Evolutionary conservation across 2,329 filamentous ascomycete genomes (phyloP).

Genomic region (Monosporascus sp.): DNA sequence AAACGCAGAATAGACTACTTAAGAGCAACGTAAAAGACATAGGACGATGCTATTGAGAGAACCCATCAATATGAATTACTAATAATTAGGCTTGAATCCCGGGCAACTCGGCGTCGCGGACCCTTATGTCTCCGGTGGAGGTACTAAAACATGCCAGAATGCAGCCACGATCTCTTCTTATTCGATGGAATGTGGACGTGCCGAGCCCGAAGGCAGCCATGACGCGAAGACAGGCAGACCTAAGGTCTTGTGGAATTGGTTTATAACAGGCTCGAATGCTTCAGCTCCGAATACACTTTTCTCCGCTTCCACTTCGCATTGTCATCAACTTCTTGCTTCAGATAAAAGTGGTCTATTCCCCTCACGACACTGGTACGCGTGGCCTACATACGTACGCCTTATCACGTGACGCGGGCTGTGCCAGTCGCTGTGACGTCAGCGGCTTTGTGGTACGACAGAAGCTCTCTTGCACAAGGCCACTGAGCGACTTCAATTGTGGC

Average conservation of each 20-base stretch:
- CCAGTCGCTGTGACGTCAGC: background rate
- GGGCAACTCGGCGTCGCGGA: background rate
- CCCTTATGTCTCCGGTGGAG: background rate
- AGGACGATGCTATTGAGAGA: too few species aligned
- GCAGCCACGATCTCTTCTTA: background rate
- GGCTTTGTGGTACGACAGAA: background rate
- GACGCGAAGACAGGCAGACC: slow-evolving; percentile 12
- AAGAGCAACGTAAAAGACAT: background rate
- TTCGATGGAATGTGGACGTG: background rate
- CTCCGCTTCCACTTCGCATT: too few species aligned
- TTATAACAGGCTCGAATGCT: background rate
- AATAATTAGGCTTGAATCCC: background rate
- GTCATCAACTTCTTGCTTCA: too few species aligned
- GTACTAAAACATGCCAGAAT: background rate
- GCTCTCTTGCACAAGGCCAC: background rate
- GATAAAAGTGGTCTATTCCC: too few species aligned
- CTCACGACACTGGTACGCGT: too few species aligned
- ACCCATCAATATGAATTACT: too few species aligned
- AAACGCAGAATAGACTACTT: background rate
- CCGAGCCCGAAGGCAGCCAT: slow-evolving; percentile 4
- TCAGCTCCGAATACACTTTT: too few species aligned
- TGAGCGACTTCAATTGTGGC: background rate
- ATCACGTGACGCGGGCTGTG: background rate
- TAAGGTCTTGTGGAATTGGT: background rate
- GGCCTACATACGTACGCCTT: too few species aligned